Percentiles rank a stretch among this genome's conserved stretches.
phyloP scores from a whole-genome alignment of 2,329 filamentous ascomycete species.

The Colletotrichum zoysiae region DNA sequence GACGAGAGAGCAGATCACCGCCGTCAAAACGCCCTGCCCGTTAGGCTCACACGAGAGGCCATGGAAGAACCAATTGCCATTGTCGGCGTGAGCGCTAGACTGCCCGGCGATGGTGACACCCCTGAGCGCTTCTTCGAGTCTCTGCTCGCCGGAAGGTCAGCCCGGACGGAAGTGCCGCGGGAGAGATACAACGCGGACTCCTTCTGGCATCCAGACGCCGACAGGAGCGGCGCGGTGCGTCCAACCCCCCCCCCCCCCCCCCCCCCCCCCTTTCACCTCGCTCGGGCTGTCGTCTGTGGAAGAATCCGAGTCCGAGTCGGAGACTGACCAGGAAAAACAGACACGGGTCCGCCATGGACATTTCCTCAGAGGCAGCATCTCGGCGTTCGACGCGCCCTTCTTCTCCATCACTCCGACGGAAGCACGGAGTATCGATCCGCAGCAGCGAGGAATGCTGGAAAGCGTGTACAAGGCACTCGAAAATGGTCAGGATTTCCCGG shows the following conservation, averaged over 20 bases:
- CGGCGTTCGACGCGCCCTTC: constrained; percentile 45
- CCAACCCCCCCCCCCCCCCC: too few relatives aligned
- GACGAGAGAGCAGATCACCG: constrained; percentile 16
- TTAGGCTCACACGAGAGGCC: background rate
- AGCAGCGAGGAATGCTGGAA: constrained; percentile 51
- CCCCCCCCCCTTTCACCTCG: too few relatives aligned
- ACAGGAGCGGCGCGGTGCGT: constrained; percentile 46
- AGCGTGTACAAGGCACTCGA: constrained; percentile 52
- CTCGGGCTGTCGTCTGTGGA: background rate
- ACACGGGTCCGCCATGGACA: constrained; percentile 45
- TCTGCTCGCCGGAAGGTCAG: constrained; percentile 49
- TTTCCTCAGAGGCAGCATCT: constrained; percentile 47
- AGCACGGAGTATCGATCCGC: constrained; percentile 49
- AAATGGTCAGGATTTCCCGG: constrained; percentile 30
- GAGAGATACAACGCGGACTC: constrained; percentile 49
- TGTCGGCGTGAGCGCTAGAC: constrained; percentile 61
- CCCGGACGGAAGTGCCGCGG: constrained; percentile 45
- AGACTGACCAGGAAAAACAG: constrained; percentile 8
- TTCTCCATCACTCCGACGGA: constrained; percentile 49
- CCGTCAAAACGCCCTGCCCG: background rate
- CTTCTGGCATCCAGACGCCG: constrained; percentile 48
- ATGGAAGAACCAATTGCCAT: constrained; percentile 57
- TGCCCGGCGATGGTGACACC: constrained; percentile 57
- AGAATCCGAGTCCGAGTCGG: background rate
- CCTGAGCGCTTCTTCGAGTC: constrained; percentile 60